A percentile compares a stretch with the other conserved stretches of the same genome.
phyloP scores from a whole-genome alignment of 2,329 filamentous ascomycete genomes.

The Talaromyces sp. region DNA sequence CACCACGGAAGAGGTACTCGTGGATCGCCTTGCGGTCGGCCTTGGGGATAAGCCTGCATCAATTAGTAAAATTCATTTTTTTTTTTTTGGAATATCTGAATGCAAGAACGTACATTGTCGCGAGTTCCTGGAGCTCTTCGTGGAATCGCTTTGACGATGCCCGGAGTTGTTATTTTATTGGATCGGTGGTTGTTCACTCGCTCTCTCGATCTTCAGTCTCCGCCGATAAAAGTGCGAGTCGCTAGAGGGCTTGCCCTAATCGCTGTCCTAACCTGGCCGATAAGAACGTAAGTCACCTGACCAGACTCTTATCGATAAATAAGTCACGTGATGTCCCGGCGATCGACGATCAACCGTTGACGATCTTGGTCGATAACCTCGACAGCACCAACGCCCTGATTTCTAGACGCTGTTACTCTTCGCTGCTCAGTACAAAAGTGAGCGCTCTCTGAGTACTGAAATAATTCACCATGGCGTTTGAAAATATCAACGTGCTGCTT shows the following conservation, averaged over 20 bases:
- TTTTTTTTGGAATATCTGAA: not conserved
- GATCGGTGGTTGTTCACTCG: slow-evolving; percentile 29
- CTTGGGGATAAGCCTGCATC: slow-evolving; percentile 91
- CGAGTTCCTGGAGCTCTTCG: slow-evolving; percentile 50
- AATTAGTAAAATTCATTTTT: slow-evolving; percentile 14
- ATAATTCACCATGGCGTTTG: slow-evolving; percentile 46
- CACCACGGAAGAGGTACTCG: slow-evolving; percentile 97
- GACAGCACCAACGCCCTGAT: not conserved
- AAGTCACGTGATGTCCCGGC: not conserved
- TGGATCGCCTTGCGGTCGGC: slow-evolving; percentile 99
- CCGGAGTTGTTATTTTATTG: slow-evolving; percentile 3
- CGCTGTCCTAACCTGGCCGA: not conserved
- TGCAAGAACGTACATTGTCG: slow-evolving; percentile 42
- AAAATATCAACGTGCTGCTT: slow-evolving; percentile 72
- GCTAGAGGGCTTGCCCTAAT: slow-evolving; percentile 13
- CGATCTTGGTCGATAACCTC: not conserved
- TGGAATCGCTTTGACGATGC: slow-evolving; percentile 50
- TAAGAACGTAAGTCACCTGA: slow-evolving; percentile 3
- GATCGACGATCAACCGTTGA: not conserved
- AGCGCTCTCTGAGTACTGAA: not conserved
- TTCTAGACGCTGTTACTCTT: not conserved
- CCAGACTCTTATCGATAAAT: not conserved
- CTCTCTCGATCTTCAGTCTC: slow-evolving; percentile 17
- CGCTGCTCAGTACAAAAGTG: not conserved
- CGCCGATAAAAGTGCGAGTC: slow-evolving; percentile 28